A percentile compares a stretch with the other conserved stretches of the same genome.
Conservation (phyloP, 1,139 yeast genomes). For the Magnusiomyces clavatus region DNA sequence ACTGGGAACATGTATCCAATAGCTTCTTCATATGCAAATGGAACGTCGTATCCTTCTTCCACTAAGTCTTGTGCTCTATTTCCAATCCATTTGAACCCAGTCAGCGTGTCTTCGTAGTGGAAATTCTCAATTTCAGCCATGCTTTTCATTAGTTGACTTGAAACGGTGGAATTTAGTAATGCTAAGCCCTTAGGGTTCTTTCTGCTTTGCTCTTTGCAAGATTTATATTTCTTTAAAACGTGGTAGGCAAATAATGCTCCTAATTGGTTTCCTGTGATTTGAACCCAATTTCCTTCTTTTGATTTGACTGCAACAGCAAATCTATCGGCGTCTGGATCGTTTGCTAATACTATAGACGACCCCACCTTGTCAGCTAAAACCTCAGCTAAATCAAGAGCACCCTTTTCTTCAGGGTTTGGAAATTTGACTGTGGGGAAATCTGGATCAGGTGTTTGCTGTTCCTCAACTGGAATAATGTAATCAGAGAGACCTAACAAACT, state of each 20-base stretch:
- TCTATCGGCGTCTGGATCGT: constrained; percentile 96
- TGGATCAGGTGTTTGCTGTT: constrained; percentile 75
- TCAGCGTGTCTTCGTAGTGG: constrained; percentile 69
- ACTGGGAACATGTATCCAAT: constrained; percentile 86
- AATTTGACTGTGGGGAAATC: constrained; percentile 75
- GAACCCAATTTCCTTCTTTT: constrained; percentile 50
- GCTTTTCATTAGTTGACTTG: constrained; percentile 69
- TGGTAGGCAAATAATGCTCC: constrained; percentile 78
- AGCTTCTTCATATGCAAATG: constrained; percentile 93
- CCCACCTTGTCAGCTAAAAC: constrained; percentile 40
- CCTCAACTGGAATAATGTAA: constrained; percentile 41
- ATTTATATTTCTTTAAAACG: constrained; percentile 37
- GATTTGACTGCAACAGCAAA: constrained; percentile 60
- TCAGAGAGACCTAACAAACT: constrained; percentile 28
- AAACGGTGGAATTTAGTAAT: constrained; percentile 81
- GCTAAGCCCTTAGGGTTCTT: constrained; percentile 39
- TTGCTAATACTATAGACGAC: constrained; percentile 62
- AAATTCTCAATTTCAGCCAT: constrained; percentile 62
- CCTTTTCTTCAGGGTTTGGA: constrained; percentile 95
- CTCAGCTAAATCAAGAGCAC: constrained; percentile 75
- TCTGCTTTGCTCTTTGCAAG: neutral
- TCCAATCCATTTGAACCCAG: constrained; percentile 98
- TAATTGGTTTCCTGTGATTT: constrained; percentile 84
- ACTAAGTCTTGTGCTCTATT: constrained; percentile 75
- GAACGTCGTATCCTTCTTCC: constrained; percentile 55